Conservation (phyloP, 1,139 yeast species). For the Saccharomyces pastorianus region DNA sequence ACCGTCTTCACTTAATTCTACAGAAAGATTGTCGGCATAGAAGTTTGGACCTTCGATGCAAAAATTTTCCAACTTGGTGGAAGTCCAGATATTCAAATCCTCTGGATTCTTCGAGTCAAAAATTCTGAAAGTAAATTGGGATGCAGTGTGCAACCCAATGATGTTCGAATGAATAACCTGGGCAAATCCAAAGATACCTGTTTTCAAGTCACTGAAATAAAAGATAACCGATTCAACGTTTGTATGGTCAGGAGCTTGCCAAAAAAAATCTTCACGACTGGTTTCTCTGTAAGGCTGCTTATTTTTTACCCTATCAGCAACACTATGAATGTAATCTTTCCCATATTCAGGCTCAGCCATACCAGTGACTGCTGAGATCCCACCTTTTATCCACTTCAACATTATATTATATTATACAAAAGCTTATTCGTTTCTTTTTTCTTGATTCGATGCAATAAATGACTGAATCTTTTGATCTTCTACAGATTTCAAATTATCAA, state of each 20-base stretch:
- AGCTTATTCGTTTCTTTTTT: background rate
- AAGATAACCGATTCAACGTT: constrained; percentile 94
- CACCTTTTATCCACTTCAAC: constrained; percentile 81
- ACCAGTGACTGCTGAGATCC: constrained; percentile 90
- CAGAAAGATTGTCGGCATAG: constrained; percentile 60
- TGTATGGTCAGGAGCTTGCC: constrained; percentile 70
- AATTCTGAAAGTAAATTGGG: constrained; percentile 87
- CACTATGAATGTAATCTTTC: constrained; percentile 80
- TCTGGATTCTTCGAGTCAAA: constrained; percentile 37
- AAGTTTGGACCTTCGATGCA: constrained; percentile 71
- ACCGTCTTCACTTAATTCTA: constrained; percentile 53
- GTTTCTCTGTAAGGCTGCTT: constrained; percentile 51
- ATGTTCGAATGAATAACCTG: constrained; percentile 91
- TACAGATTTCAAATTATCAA: background rate
- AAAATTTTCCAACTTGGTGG: constrained; percentile 80
- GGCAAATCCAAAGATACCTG: constrained; percentile 75
- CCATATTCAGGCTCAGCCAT: constrained; percentile 97
- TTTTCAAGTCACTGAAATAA: constrained; percentile 59
- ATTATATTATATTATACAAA: constrained; percentile 29
- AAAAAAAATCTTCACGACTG: constrained; percentile 55
- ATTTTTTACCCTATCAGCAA: constrained; percentile 51
- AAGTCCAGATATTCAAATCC: constrained; percentile 58
- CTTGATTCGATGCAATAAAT: background rate
- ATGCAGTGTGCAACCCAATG: constrained; percentile 82
- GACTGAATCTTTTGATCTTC: background rate